Percentiles rank a stretch among this genome's conserved stretches.
phyloP scores from a whole-genome alignment of 2,329 filamentous ascomycete genomes.

The Rutstroemia sydowiana region DNA sequence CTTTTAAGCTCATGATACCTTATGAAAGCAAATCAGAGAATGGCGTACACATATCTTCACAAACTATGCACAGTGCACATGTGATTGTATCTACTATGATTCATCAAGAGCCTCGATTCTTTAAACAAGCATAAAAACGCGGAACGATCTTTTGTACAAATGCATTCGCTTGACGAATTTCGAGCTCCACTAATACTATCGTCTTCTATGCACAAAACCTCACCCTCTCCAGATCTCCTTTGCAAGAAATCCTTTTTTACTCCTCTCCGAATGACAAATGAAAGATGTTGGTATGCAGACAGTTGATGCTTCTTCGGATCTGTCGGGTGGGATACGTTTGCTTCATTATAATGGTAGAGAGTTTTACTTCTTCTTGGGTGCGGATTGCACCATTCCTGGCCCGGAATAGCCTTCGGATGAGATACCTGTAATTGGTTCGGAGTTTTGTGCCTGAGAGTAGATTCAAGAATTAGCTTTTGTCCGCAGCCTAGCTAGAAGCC shows the following conservation, averaged over 20 bases:
- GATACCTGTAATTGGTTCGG: constrained; percentile 82
- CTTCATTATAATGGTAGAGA: not conserved
- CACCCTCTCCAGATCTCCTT: not conserved
- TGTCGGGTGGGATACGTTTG: not conserved
- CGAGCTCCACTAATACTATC: not conserved
- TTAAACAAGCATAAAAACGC: constrained; percentile 9
- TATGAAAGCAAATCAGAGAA: not conserved
- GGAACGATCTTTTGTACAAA: constrained; percentile 17
- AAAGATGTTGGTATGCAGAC: not conserved
- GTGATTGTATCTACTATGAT: not conserved
- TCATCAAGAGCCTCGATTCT: constrained; percentile 5
- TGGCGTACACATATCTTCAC: not conserved
- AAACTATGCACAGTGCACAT: not conserved
- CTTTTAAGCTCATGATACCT: not conserved
- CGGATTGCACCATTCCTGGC: constrained; percentile 65
- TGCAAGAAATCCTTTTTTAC: not conserved
- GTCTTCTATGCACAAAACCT: constrained; percentile 9
- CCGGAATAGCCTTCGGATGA: constrained; percentile 71
- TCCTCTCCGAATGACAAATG: not conserved
- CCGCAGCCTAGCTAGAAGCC: not conserved
- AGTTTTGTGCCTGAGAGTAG: constrained; percentile 60
- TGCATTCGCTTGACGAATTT: constrained; percentile 1
- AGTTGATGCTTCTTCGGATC: not conserved
- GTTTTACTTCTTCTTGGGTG: constrained; percentile 26
- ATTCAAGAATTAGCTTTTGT: constrained; percentile 2